These are phyloP conservation scores for Gracilaria domingensis DNA, from an alignment of 23 red algal genomes.

Conservation along the genomic window DNA sequence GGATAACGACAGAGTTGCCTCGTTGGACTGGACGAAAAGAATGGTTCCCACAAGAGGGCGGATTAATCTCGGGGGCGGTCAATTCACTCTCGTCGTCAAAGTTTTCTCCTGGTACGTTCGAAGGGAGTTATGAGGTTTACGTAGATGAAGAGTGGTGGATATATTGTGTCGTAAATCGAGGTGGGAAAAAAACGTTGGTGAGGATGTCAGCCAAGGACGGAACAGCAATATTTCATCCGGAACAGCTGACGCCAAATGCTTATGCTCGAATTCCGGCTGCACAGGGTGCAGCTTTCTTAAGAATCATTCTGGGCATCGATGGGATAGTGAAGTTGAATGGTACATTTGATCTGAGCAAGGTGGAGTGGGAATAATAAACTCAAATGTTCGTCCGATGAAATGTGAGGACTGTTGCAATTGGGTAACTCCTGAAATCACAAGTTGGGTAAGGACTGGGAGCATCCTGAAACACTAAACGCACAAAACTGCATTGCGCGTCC, in stretches of 20 bases:
- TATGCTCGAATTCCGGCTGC: neutral
- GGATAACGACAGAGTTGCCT: neutral
- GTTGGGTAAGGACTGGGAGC: too few relatives aligned
- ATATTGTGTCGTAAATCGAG: slow-evolving; percentile 11
- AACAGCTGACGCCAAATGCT: slow-evolving; percentile 1
- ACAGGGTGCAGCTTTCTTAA: too few relatives aligned
- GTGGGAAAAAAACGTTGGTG: neutral
- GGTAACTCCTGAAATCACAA: too few relatives aligned
- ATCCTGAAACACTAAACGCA: too few relatives aligned
- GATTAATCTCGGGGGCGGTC: neutral
- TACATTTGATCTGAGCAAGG: neutral
- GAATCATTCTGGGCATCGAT: too few relatives aligned
- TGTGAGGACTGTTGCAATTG: too few relatives aligned
- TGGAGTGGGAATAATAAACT: slow-evolving; percentile 25
- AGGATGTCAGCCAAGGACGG: neutral
- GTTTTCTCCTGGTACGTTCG: neutral
- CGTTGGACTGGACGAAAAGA: slow-evolving; percentile 8
- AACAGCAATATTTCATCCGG: neutral
- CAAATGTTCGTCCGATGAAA: too few relatives aligned
- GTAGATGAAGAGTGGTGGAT: neutral
- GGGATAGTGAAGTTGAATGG: neutral
- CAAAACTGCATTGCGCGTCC: too few relatives aligned
- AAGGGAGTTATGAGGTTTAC: neutral
- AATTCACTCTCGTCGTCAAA: neutral
- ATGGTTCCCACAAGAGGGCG: slow-evolving; percentile 13